A percentile compares a stretch with the other conserved stretches of the same genome.
phyloP scores from a whole-genome alignment of 2,329 filamentous ascomycete genomes.

The Fusarium sp. region DNA sequence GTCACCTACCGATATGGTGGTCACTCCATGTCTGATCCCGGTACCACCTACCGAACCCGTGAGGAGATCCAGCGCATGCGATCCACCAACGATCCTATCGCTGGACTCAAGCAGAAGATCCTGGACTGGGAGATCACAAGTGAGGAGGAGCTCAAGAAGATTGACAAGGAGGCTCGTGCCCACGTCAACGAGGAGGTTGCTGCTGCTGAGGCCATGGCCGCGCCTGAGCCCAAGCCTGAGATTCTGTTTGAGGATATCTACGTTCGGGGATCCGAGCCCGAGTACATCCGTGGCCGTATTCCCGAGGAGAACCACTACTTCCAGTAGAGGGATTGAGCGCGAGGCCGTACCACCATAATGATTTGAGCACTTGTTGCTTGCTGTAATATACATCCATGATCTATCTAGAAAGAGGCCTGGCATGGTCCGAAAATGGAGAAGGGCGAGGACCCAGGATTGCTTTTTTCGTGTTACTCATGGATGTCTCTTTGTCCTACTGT shows the following conservation, averaged over 20 bases:
- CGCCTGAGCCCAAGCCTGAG: constrained; percentile 79
- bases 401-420: constrained; percentile 41
- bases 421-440: constrained; percentile 40
- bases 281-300: constrained; percentile 43
- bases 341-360: constrained; percentile 44
- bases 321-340: constrained; percentile 30
- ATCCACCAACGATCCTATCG: constrained; percentile 97
- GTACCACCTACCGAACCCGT: constrained; percentile 98
- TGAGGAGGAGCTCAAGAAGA: constrained; percentile 94
- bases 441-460: constrained; percentile 33
- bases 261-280: constrained; percentile 39
- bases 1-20: constrained; percentile 99
- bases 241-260: constrained; percentile 80
- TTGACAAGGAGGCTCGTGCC: constrained; percentile 92
- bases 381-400: constrained; percentile 48
- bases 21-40: constrained; percentile 99
- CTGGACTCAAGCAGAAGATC: constrained; percentile 97
- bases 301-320: constrained; percentile 39
- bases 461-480: constrained; percentile 38
- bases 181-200: constrained; percentile 91
- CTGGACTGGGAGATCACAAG: constrained; percentile 91
- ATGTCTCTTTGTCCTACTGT: constrained; percentile 22
- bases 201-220: constrained; percentile 86
- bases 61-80: constrained; percentile 99
- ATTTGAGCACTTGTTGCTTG: constrained; percentile 44